phyloP scores from a whole-genome alignment of 257 asterid species.

The Primulina eburnea region DNA sequence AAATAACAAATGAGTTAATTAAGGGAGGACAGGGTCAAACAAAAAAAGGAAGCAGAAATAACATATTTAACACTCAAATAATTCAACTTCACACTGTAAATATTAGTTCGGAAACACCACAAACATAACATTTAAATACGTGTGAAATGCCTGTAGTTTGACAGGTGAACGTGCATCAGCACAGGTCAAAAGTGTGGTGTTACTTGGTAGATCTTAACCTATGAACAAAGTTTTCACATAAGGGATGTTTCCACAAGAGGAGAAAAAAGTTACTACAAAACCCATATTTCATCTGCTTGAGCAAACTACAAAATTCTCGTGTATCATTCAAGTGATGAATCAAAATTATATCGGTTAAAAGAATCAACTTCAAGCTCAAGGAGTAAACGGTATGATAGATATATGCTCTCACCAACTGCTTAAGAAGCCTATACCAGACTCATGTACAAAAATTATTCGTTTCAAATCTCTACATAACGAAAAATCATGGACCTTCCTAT shows the following conservation, averaged over 20 bases:
- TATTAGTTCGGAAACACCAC: background rate
- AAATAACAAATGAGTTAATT: constrained; percentile 22
- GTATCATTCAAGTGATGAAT: too few relatives aligned
- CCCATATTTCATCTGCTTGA: too few relatives aligned
- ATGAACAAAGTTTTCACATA: background rate
- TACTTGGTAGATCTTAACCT: background rate
- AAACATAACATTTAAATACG: background rate
- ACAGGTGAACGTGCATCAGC: background rate
- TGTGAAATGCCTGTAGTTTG: constrained; percentile 10
- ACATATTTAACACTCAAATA: background rate
- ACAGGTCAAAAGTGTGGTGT: background rate
- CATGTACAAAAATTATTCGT: background rate
- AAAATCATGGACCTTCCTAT: background rate
- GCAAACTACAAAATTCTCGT: too few relatives aligned
- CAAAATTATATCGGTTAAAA: background rate
- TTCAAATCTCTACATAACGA: background rate
- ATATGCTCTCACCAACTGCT: too few relatives aligned
- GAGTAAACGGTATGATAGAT: too few relatives aligned
- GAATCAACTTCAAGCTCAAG: background rate
- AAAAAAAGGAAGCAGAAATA: background rate
- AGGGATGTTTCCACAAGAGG: too few relatives aligned
- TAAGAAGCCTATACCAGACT: too few relatives aligned
- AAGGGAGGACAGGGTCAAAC: constrained; percentile 15
- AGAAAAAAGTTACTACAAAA: too few relatives aligned
- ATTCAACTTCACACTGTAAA: constrained; percentile 9